Evolutionary conservation across 441 rosid species (phyloP), one percentile per base, ranked within the genome.

Genomic region (Raphanus hybrid): DNA sequence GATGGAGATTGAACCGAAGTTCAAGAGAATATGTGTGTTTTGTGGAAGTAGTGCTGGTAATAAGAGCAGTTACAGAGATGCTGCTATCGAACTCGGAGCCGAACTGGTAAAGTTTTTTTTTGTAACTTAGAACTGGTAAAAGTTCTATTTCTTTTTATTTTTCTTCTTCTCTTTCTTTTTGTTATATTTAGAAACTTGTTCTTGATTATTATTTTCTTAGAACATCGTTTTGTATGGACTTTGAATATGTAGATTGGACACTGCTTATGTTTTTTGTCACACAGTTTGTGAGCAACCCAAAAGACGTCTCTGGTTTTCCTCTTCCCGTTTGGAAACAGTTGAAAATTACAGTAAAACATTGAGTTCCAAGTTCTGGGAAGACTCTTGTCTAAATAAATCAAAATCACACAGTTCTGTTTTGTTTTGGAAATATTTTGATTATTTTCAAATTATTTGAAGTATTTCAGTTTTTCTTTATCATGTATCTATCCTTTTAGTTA

Each of bases 1-100:
- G 23, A 88, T 83, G 90, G 92, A 88, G 85, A 82, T 26, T 52
- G 91, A 87, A 57, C 75, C 84, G 74, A 86, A 80, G 67, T 94
- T 94, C 88, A 90, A 87, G 74, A 94, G 88, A 81, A 85, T 94
- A 70, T 94, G 98, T 80, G 98, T 94, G 71, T 94, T 94, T 69
- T 94, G 98, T 80, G 97, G 98, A 20, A 94, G 97, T 71, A 92
- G 97, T 75, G 84, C 91, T 11, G 98, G 98, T 14, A 94, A 91
- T 75, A 94, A 92, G 71, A 78, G 71, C 78, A 87, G 85, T 67
- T 92, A 94, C 70, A 88, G 71, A 74, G 98, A 94, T 78, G 91
- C 98, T 77, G 90, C 98, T 35, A 81, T 94, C 70, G 95, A 94
- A 64, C 98, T 94, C 15, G 97, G 95, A 71, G 77, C 78, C 55